Conservation (phyloP, 2,329 filamentous ascomycete species). For the Fusarium liriodendri region DNA sequence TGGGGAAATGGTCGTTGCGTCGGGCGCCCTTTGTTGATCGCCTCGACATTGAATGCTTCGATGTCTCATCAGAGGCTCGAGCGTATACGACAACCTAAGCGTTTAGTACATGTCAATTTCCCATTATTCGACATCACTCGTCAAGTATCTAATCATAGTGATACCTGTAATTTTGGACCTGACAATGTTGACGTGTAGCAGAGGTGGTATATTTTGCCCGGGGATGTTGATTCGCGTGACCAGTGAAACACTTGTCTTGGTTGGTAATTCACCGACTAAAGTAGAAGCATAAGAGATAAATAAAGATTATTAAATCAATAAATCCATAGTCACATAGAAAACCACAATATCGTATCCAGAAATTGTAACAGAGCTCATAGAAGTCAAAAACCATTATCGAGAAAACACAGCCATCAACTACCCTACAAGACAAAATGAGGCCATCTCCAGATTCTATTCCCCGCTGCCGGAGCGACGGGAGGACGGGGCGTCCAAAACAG, state of each 20-base stretch:
- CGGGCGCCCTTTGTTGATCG: not conserved
- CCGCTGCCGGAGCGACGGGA: constrained; percentile 28
- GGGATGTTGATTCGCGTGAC: not conserved
- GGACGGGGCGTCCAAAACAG: constrained; percentile 15
- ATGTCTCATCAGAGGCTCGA: not conserved
- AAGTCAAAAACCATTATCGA: not conserved
- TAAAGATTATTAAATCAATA: not conserved
- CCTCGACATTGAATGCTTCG: not conserved
- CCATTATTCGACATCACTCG: not conserved
- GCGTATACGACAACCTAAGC: not conserved
- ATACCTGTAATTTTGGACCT: not conserved
- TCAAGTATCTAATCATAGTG: not conserved
- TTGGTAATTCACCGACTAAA: not conserved
- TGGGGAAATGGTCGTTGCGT: not conserved
- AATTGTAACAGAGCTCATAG: not conserved
- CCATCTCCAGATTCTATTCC: constrained; percentile 32
- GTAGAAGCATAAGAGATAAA: not conserved
- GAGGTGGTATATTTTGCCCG: not conserved
- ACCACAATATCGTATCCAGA: not conserved
- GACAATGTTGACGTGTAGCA: not conserved
- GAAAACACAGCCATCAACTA: not conserved
- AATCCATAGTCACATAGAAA: not conserved
- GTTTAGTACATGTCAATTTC: not conserved
- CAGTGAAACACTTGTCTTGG: not conserved
- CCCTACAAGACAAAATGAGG: constrained; percentile 23